Percentiles rank a stretch among this genome's conserved stretches.
Conservation (phyloP, 495 filamentous ascomycete genomes). For the Hyaloscypha hepaticicola region DNA sequence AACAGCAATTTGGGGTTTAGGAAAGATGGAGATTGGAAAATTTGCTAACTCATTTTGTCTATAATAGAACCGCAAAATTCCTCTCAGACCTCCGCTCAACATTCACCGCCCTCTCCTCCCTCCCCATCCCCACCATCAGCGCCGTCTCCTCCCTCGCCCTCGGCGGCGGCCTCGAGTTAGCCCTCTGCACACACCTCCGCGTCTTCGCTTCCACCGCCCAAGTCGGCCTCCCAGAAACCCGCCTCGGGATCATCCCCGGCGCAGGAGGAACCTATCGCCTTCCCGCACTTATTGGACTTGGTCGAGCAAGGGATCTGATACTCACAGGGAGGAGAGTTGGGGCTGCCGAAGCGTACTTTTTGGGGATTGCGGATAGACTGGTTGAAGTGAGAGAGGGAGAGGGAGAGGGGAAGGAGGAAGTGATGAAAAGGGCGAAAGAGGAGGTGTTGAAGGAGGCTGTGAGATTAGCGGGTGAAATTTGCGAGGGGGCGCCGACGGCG, state of each 20-base stretch:
- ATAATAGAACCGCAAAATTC: conserved; percentile 68
- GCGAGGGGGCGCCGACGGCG: conserved; percentile 81
- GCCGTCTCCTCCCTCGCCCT: conserved; percentile 79
- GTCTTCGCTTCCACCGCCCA: conserved; percentile 70
- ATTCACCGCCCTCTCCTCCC: conserved; percentile 61
- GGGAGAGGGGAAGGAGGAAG: conserved; percentile 35
- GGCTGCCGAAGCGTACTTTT: conserved; percentile 75
- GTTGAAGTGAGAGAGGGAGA: conserved; percentile 59
- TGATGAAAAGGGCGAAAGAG: conserved; percentile 51
- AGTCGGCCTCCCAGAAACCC: conserved; percentile 85
- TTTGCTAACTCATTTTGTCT: neutral
- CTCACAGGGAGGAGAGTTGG: conserved; percentile 79
- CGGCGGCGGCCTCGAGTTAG: conserved; percentile 90
- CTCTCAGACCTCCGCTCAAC: conserved; percentile 70
- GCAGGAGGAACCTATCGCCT: conserved; percentile 91
- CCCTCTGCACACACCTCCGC: conserved; percentile 80
- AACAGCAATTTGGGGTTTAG: neutral
- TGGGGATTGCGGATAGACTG: conserved; percentile 81
- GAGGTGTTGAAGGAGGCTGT: conserved; percentile 72
- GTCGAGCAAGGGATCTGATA: conserved; percentile 77
- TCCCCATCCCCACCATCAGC: conserved; percentile 86
- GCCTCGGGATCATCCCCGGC: conserved; percentile 89
- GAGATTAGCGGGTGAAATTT: conserved; percentile 75
- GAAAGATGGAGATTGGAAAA: neutral
- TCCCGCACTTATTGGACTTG: conserved; percentile 69